Evolutionary conservation across 208 protist species (phyloP).

Genomic region (Zelonia costaricensis): DNA sequence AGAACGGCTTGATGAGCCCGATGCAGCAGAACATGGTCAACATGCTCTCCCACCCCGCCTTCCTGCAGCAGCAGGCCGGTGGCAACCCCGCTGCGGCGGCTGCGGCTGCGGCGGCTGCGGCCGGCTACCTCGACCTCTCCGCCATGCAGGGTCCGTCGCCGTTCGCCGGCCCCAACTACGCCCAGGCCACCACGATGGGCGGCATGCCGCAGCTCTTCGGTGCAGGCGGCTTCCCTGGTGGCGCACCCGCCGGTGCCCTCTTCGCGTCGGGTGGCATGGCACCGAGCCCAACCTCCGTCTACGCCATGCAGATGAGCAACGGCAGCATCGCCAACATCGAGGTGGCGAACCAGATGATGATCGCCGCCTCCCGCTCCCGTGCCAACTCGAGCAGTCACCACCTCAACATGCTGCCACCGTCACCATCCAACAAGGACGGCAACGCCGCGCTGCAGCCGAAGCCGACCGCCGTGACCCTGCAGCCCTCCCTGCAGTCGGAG

Average conservation of each 20-base stretch:
- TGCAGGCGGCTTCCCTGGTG: conserved; percentile 3
- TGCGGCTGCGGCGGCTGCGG: neutral
- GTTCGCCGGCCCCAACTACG: conserved; percentile 2
- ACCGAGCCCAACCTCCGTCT: conserved; percentile 12
- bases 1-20: conserved; percentile 11
- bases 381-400: conserved; percentile 12
- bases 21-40: conserved; percentile 2
- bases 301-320: conserved; percentile 19
- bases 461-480: conserved; percentile 33
- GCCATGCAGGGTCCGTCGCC: conserved; percentile 8
- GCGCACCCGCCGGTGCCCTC: neutral
- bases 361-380: conserved; percentile 23
- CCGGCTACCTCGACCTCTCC: conserved; percentile 10
- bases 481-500: conserved; percentile 19
- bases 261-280: neutral
- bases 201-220: conserved; percentile 19
- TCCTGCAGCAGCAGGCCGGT: conserved; percentile 9
- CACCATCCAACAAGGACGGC: conserved; percentile 5
- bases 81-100: neutral
- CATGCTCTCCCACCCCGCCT: conserved; percentile 10
- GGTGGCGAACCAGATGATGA: conserved; percentile 34
- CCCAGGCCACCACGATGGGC: neutral
- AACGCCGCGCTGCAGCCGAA: neutral
- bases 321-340: conserved; percentile 27
- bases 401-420: conserved; percentile 9